phyloP scores from a whole-genome alignment of 768 basidiomycete genomes.

The Boletus sp. region DNA sequence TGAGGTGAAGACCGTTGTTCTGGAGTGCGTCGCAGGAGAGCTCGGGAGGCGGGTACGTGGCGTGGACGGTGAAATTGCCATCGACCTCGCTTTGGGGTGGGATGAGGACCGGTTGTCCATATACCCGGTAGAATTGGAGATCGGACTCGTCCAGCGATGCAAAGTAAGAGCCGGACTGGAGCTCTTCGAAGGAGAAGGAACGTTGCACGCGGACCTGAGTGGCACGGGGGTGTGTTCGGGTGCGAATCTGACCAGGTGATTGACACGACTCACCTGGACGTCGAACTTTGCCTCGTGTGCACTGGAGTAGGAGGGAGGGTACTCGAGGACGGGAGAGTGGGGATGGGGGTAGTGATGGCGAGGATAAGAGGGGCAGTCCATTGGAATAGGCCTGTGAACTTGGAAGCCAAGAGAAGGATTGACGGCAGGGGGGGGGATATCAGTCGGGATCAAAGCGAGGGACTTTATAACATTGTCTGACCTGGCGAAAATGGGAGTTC shows the following conservation, averaged over 20 bases:
- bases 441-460: constrained; percentile 6
- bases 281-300: constrained; percentile 23
- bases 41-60: constrained; percentile 1
- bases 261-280: constrained; percentile 15
- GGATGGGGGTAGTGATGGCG: neutral
- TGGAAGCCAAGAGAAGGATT: constrained; percentile 12
- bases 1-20: constrained; percentile 2
- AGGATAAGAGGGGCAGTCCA: constrained; percentile 10
- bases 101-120: constrained; percentile 33
- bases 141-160: constrained; percentile 30
- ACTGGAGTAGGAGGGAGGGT: neutral
- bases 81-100: constrained; percentile 23
- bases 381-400: constrained; percentile 3
- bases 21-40: neutral
- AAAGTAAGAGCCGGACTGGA: constrained; percentile 33
- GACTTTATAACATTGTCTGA: constrained; percentile 33
- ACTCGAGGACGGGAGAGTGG: constrained; percentile 2
- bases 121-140: constrained; percentile 31
- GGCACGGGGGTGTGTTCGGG: neutral
- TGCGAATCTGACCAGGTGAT: neutral
- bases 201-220: constrained; percentile 29
- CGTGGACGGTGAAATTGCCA: constrained; percentile 14
- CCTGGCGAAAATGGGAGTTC: constrained; percentile 19
- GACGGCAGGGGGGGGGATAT: constrained; percentile 21
- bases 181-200: constrained; percentile 33